Evolutionary conservation across 257 asterid genomes (phyloP).

Genomic region (Phtheirospermum japonicum): DNA sequence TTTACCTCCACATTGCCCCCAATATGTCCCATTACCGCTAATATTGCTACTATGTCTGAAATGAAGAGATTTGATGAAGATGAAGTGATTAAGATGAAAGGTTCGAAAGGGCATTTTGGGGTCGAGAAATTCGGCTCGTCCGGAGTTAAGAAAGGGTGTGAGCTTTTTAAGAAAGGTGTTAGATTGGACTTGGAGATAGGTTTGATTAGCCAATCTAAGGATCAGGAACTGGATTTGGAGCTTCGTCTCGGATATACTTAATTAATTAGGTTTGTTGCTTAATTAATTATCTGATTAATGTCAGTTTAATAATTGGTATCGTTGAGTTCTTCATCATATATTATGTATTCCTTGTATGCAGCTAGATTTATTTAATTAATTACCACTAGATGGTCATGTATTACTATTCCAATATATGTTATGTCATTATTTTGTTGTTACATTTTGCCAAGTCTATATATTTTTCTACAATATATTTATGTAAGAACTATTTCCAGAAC

Average conservation of each 20-base stretch:
- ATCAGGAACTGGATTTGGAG: slow-evolving; percentile 75
- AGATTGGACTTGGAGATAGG: slow-evolving; percentile 82
- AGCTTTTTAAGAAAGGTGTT: slow-evolving; percentile 32
- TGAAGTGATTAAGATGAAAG: slow-evolving; percentile 29
- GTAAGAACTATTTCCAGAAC: too few species aligned
- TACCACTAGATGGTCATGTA: too few species aligned
- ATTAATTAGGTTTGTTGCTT: neutral
- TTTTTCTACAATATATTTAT: too few species aligned
- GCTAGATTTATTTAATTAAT: too few species aligned
- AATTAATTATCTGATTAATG: neutral
- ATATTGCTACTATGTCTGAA: slow-evolving; percentile 5
- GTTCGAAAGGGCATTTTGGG: slow-evolving; percentile 31
- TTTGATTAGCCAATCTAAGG: slow-evolving; percentile 39
- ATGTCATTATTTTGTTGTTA: too few species aligned
- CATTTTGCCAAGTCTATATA: too few species aligned
- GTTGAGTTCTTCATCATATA: too few species aligned
- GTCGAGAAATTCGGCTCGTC: slow-evolving; percentile 27
- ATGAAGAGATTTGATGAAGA: slow-evolving; percentile 27
- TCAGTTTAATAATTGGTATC: too few species aligned
- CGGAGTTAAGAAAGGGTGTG: slow-evolving; percentile 26
- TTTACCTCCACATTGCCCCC: slow-evolving; percentile 37
- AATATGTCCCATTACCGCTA: slow-evolving; percentile 24
- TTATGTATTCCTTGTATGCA: too few species aligned
- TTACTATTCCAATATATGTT: too few species aligned
- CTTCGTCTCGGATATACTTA: slow-evolving; percentile 76